These are phyloP conservation scores for Hanseniaspora hatyaiensis DNA, from an alignment of 805 yeast genomes.

Conservation along the genomic window DNA sequence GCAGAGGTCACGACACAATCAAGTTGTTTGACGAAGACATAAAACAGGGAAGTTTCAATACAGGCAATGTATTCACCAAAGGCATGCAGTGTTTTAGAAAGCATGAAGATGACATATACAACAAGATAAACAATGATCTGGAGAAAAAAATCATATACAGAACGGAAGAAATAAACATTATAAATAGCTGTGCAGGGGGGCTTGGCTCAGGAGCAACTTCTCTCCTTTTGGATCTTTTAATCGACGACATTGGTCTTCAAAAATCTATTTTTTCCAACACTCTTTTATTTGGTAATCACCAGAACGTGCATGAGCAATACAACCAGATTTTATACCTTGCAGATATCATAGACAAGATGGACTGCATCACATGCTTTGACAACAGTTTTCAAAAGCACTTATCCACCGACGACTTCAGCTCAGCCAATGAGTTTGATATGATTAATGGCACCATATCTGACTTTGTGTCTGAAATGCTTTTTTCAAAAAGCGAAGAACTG, in stretches of 20 bases:
- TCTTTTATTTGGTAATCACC: constrained; percentile 33
- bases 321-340: constrained; percentile 74
- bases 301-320: constrained; percentile 97
- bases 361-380: constrained; percentile 12
- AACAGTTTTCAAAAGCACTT: constrained; percentile 4
- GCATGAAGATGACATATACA: constrained; percentile 61
- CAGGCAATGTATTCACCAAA: constrained; percentile 91
- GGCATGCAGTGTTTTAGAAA: constrained; percentile 69
- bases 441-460: constrained; percentile 8
- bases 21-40: background rate
- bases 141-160: constrained; percentile 66
- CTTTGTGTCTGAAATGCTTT: background rate
- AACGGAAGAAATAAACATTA: constrained; percentile 75
- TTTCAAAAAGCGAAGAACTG: constrained; percentile 4
- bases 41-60: constrained; percentile 57
- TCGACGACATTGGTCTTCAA: constrained; percentile 44
- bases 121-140: constrained; percentile 76
- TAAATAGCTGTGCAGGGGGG: constrained; percentile 97
- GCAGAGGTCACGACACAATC: background rate
- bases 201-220: constrained; percentile 97
- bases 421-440: background rate
- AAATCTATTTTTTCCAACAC: constrained; percentile 4
- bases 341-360: constrained; percentile 51
- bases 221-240: constrained; percentile 58
- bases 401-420: background rate